Base-by-base conservation (phyloP, 2,329 filamentous ascomycete genomes). In the Aureobasidium sp. region DNA sequence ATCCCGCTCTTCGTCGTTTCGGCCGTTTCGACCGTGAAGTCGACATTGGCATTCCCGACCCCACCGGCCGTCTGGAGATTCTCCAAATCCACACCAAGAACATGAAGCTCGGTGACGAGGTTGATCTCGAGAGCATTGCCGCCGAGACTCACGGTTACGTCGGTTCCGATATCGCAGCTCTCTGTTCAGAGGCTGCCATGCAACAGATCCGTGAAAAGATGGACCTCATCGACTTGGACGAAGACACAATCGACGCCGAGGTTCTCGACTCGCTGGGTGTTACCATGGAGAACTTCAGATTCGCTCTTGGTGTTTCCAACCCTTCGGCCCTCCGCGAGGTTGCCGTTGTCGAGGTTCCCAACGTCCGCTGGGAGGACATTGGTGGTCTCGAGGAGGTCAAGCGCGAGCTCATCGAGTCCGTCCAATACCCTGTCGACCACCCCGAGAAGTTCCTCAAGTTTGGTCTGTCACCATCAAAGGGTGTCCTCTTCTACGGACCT, bases 381-480 rank as follows among this genome's bases (percentile, higher is more conserved):
- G 95, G 94, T 86, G 94, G 94, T 79, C 84, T 99, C 72, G 91
- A 96, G 76, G 87, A 86, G 47, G 94, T 99, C 86, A 99, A 99
- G 88, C 90, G 94, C 79, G 94, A 99, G 75, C 92, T 99, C 77
- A 94, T 95, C 81, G 94, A 99, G 81, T 93, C 87, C 73, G 93
- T 99, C 51, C 94, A 99, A 77, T 99, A 99, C 79, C 95, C 94
- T 25, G 94, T 99, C 77, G 94, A 99, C 75, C 94, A 99, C 73
- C 95, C 94, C 69, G 95, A 99, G 78, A 97, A 95, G 81, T 99
- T 97, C 86, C 91, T 96, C 86, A 99, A 99, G 82, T 99, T 99
- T 66, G 95, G 94, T 76, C 87, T 99, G 70, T 96, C 92, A 63
- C 94, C 94, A 64, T 97, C 94, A 66, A 90, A 93, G 71, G 94